phyloP scores from a whole-genome alignment of 2,329 filamentous ascomycete genomes.

The Pseudogymnoascus sp. region DNA sequence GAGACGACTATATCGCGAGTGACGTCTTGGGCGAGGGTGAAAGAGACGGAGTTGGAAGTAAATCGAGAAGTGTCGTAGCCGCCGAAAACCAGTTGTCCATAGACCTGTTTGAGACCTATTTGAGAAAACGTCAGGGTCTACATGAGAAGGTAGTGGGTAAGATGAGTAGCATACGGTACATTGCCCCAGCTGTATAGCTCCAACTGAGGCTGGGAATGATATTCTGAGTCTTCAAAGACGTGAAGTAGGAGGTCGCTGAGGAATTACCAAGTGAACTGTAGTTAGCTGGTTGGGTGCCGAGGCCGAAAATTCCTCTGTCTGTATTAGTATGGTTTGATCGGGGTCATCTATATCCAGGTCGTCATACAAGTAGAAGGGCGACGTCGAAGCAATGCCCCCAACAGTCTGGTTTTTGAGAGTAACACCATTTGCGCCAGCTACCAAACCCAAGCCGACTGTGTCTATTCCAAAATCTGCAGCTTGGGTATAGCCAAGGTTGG shows the following conservation, averaged over 20 bases:
- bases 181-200: constrained; percentile 37
- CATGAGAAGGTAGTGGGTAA: background rate
- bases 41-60: constrained; percentile 31
- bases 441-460: constrained; percentile 13
- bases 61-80: constrained; percentile 37
- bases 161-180: constrained; percentile 28
- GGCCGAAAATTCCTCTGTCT: constrained; percentile 33
- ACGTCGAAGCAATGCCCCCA: constrained; percentile 27
- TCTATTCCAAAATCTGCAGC: constrained; percentile 21
- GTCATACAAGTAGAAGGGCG: constrained; percentile 33
- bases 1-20: constrained; percentile 33
- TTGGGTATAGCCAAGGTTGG: constrained; percentile 31
- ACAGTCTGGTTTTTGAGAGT: constrained; percentile 20
- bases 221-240: constrained; percentile 31
- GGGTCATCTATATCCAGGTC: constrained; percentile 16
- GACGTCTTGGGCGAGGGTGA: constrained; percentile 31
- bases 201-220: constrained; percentile 36
- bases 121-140: background rate
- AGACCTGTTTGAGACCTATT: constrained; percentile 23
- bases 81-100: constrained; percentile 34
- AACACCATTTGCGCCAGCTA: constrained; percentile 20
- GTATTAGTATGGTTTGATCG: constrained; percentile 13
- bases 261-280: constrained; percentile 31
- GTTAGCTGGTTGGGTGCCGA: constrained; percentile 34
- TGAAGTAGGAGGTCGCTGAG: constrained; percentile 31